Evolutionary conservation across 495 filamentous ascomycete species (phyloP), one percentile per base, ranked within the genome.

Genomic region (Letharia lupina): DNA sequence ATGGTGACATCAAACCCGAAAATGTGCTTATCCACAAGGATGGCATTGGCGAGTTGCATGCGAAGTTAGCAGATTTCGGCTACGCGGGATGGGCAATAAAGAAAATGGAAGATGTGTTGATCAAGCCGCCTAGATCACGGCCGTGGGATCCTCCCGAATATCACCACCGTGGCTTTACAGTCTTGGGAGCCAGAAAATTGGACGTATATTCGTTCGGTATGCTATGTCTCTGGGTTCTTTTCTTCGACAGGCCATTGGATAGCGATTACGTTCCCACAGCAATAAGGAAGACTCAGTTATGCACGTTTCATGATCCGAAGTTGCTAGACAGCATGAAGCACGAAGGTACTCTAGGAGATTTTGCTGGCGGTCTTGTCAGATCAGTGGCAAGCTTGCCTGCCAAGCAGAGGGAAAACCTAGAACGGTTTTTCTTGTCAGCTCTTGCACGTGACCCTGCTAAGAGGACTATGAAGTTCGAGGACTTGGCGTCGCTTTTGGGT

Each of bases 1-100:
- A 77, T 65, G 75, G 74, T 39, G 75, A 77, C 37, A 68, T 77
- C 28, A 76, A 76, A 44, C 71, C 74, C 4, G 60, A 71, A 52
- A 77, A 77, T 56, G 65, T 76, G 7, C 65, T 77, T n/a, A 42
- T 77, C 18, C 76, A 75, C 65, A 37, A 58, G 16, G 62, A 71
- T 52, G 50, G 33, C 8, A 15, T 10, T 6, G 66, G 65, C 16
- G 33, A 50, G 16, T 68, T 42, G 42, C 64, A 64, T 16, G 72
- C 72, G 20, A 76, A 73, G 62, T 61, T 76, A 23, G 47, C 70
- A 16, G 75, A 77, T 63, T 77, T 77, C 66, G 75, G 75, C 20
- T 76, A 65, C 64, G 70, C 70, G 64, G 40, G 37, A 23, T 57
- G 35, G 33, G 37, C 45, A 11, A 28, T 20, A 18, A 37, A 50